Conservation (phyloP, 2,329 filamentous ascomycete genomes). For the Alternaria sp. region DNA sequence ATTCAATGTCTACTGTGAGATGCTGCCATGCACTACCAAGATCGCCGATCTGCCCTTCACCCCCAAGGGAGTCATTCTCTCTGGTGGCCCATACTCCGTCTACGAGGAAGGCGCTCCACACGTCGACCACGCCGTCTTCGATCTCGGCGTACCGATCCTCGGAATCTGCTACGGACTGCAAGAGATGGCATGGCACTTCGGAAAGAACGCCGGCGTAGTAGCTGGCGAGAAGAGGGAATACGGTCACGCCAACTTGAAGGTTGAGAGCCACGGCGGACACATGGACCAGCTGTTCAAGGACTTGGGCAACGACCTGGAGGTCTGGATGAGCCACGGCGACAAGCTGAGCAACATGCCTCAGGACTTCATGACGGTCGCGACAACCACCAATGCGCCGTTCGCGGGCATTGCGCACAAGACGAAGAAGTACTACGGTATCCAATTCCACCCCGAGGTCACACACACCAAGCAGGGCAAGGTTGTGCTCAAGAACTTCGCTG, state of each 20-base stretch:
- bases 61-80: constrained; percentile 83
- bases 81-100: constrained; percentile 76
- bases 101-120: constrained; percentile 80
- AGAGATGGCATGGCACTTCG: constrained; percentile 75
- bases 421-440: constrained; percentile 78
- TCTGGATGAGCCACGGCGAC: constrained; percentile 90
- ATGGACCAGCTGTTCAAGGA: constrained; percentile 81
- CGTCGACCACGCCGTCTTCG: constrained; percentile 81
- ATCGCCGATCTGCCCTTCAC: constrained; percentile 76
- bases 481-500: constrained; percentile 80
- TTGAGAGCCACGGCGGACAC: constrained; percentile 63
- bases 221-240: constrained; percentile 74
- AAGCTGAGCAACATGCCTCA: constrained; percentile 78
- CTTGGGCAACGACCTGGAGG: constrained; percentile 71
- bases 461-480: constrained; percentile 73
- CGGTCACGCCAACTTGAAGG: constrained; percentile 70
- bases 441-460: constrained; percentile 88
- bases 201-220: constrained; percentile 66
- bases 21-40: constrained; percentile 87
- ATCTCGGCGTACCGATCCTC: constrained; percentile 68
- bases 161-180: constrained; percentile 71
- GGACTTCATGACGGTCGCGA: constrained; percentile 75
- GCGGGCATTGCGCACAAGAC: constrained; percentile 77
- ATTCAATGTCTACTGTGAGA: constrained; percentile 83
- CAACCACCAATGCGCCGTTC: constrained; percentile 75